Base-by-base conservation (phyloP, 2,329 filamentous ascomycete species). In the Trichoderma atrobrunneum region DNA sequence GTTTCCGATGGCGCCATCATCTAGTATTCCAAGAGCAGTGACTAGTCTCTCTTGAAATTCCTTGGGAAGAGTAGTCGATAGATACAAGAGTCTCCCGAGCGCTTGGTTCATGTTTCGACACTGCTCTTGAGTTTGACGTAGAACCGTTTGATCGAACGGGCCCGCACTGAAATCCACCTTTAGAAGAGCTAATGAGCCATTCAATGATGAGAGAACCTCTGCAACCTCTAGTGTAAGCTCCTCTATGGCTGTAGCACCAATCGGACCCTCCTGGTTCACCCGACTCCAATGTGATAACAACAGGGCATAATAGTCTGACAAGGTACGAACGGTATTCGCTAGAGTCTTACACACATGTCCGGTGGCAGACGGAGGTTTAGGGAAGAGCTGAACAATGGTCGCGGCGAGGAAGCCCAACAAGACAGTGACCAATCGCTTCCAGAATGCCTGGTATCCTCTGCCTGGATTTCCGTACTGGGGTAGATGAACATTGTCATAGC, bases 271-370 rank as follows among this genome's bases (percentile, higher is more conserved):
- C 73, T 75, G 60, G 39, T 77, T 79, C 72, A 80, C 32, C 1
- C 79, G 78, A 5, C 78, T 79, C 83, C 84, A 85, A 71, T 83
- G 81, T 0, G 85, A 85, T 0, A 87, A 74, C 0, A 86, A 74
- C 0, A 87, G 79, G 0, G 86, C 85, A 70, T 87, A 87, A 73
- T 86, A 85, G 71, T 86, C 84, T 0, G 83, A 83, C 1, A 87
- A 72, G 0, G 81, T 80, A 11, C 82, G 80, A 2, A 87, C 76
- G 0, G 80, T 77, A 54, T 83, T 82, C 0, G 86, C 84, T 0
- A 87, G 81, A 0, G 83, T 81, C 51, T 84, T 84, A 74, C 81
- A 80, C 51, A 85, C 79, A 70, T 86, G 84, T 0, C 77, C 79
- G 0, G 84, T 82, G 0, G 84, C 84, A 0, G 85, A 86, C 0